phyloP scores from a whole-genome alignment of 495 filamentous ascomycete genomes.

The Hypoxylon fuscum region DNA sequence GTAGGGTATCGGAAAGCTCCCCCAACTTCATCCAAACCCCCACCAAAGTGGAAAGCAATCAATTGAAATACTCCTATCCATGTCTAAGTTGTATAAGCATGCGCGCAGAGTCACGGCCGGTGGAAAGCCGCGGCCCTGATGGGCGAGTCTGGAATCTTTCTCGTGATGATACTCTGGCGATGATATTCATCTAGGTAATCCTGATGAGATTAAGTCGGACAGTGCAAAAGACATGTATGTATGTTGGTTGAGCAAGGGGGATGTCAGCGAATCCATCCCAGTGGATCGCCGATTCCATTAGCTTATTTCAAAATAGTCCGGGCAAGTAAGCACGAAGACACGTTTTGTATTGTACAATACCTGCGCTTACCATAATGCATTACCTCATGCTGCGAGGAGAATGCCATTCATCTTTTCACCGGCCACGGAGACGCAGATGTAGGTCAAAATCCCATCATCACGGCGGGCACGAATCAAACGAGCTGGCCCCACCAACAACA shows the following conservation, averaged over 20 bases:
- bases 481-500: constrained; percentile 7
- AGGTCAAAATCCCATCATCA: constrained; percentile 31
- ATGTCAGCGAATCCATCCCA: no score
- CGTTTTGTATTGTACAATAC: no score
- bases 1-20: constrained; percentile 5
- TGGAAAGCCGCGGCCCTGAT: constrained; percentile 26
- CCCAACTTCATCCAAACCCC: constrained; percentile 4
- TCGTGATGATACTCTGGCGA: neutral
- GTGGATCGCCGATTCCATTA: no score
- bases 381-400: no score
- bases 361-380: no score
- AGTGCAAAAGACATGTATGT: no score
- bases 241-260: no score
- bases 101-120: constrained; percentile 2
- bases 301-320: no score
- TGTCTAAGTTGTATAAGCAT: constrained; percentile 12
- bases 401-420: no score
- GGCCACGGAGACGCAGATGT: constrained; percentile 23
- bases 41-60: constrained; percentile 29
- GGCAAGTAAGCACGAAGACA: no score
- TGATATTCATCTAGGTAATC: no score
- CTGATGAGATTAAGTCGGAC: no score
- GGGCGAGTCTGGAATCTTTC: constrained; percentile 15
- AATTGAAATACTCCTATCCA: constrained; percentile 21
- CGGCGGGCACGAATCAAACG: constrained; percentile 40